Percentiles rank a stretch among this genome's conserved stretches.
Conservation (phyloP, 208 protist genomes). For the Leishmania arabica region DNA sequence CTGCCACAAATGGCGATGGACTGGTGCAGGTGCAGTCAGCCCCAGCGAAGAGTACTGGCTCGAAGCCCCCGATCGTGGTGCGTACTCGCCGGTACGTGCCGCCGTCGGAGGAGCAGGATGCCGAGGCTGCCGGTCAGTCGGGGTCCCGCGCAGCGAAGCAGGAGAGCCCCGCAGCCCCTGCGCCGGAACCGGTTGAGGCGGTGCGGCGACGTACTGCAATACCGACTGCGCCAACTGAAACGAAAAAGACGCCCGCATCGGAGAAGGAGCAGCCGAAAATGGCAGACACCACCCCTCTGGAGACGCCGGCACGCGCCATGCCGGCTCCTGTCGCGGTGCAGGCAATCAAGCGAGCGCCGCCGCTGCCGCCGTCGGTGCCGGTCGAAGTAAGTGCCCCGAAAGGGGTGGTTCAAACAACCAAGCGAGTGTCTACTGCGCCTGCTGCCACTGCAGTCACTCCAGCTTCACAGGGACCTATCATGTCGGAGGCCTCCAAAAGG, state of each 20-base stretch:
- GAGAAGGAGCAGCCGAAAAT: not conserved
- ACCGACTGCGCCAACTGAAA: not conserved
- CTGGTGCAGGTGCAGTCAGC: constrained; percentile 19
- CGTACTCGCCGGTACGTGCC: constrained; percentile 39
- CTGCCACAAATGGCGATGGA: not conserved
- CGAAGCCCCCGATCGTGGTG: constrained; percentile 29
- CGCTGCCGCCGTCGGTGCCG: not conserved
- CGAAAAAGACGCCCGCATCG: not conserved
- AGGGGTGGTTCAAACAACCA: constrained; percentile 4
- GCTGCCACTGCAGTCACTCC: not conserved
- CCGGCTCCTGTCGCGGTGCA: constrained; percentile 12
- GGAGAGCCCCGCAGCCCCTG: not conserved
- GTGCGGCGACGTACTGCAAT: constrained; percentile 8
- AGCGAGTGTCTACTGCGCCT: not conserved
- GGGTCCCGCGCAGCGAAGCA: not conserved
- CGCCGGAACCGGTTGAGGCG: constrained; percentile 18
- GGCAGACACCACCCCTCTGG: not conserved
- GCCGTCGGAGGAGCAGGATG: constrained; percentile 10
- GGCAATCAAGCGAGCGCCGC: constrained; percentile 6
- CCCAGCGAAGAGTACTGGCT: constrained; percentile 22
- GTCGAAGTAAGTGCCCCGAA: not conserved
- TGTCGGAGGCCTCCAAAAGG: not conserved
- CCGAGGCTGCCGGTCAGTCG: not conserved
- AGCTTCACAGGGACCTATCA: not conserved
- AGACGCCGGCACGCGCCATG: not conserved